phyloP scores from a whole-genome alignment of 495 filamentous ascomycete species.

The Aspergillus egyptiacus region DNA sequence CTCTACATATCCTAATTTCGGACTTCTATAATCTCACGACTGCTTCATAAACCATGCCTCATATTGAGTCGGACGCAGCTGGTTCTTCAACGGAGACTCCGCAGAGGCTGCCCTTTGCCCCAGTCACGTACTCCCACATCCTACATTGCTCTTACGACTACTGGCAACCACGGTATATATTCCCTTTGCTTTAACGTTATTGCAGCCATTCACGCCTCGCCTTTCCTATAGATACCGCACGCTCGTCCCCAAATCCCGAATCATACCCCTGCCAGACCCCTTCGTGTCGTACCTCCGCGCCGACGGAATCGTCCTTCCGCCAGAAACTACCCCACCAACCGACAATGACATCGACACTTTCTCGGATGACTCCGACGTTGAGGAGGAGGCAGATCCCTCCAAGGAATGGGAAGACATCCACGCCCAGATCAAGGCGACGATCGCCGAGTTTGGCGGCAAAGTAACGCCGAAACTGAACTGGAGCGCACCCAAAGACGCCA shows the following conservation, averaged over 20 bases:
- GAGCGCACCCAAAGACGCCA: conserved; percentile 93
- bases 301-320: conserved; percentile 85
- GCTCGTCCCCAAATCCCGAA: conserved; percentile 74
- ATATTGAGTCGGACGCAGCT: conserved; percentile 25
- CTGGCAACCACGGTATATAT: conserved; percentile 64
- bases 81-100: conserved; percentile 19
- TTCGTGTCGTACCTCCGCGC: conserved; percentile 86
- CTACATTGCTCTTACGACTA: conserved; percentile 88
- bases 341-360: conserved; percentile 36
- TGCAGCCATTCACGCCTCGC: neutral
- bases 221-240: conserved; percentile 59
- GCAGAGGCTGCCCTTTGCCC: conserved; percentile 64
- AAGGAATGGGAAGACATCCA: conserved; percentile 66
- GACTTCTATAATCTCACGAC: neutral
- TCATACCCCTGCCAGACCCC: conserved; percentile 64
- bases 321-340: conserved; percentile 31
- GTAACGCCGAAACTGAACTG: conserved; percentile 94
- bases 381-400: conserved; percentile 52
- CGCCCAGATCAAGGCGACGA: conserved; percentile 63
- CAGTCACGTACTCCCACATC: conserved; percentile 78
- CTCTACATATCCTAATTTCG: neutral
- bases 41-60: conserved; percentile 22
- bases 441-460: conserved; percentile 71
- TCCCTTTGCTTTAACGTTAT: neutral
- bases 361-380: conserved; percentile 38